Conservation (phyloP, 2,329 filamentous ascomycete species). For the Monilinia polystroma region DNA sequence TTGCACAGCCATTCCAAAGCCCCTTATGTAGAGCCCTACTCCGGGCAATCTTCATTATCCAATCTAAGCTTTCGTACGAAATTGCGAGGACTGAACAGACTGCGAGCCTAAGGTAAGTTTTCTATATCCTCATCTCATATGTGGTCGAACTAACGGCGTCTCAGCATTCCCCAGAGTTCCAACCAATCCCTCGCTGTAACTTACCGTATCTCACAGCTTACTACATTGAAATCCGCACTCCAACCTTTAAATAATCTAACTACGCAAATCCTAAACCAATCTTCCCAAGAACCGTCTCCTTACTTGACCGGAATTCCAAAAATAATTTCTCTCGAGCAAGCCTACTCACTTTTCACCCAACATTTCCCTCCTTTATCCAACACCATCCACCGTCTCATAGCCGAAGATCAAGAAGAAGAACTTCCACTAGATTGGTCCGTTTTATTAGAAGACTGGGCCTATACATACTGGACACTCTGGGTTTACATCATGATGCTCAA, state of each 20-base stretch:
- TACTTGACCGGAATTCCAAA: slow-evolving; percentile 7
- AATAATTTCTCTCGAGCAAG: slow-evolving; percentile 38
- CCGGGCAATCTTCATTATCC: slow-evolving; percentile 26
- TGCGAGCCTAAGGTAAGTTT: slow-evolving; percentile 23
- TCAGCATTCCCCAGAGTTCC: slow-evolving; percentile 28
- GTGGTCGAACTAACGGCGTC: slow-evolving; percentile 18
- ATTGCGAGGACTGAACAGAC: slow-evolving; percentile 23
- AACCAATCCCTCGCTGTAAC: slow-evolving; percentile 34
- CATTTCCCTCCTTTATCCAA: slow-evolving; percentile 25
- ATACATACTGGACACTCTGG: slow-evolving; percentile 35
- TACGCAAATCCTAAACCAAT: neutral
- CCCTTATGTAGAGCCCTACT: slow-evolving; percentile 29
- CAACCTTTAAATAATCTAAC: slow-evolving; percentile 17
- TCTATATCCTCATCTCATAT: neutral
- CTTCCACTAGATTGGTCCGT: slow-evolving; percentile 34
- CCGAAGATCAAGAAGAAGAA: slow-evolving; percentile 34
- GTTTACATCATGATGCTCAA: slow-evolving; percentile 27
- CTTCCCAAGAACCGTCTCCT: neutral
- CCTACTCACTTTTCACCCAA: slow-evolving; percentile 29
- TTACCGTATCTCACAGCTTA: slow-evolving; percentile 32
- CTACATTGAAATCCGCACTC: slow-evolving; percentile 27
- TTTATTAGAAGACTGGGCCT: slow-evolving; percentile 33
- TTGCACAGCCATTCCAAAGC: slow-evolving; percentile 23
- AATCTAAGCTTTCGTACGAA: slow-evolving; percentile 31
- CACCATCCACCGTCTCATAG: slow-evolving; percentile 27